Conservation (phyloP, 306 rosid species). For the Rubus idaeus region DNA sequence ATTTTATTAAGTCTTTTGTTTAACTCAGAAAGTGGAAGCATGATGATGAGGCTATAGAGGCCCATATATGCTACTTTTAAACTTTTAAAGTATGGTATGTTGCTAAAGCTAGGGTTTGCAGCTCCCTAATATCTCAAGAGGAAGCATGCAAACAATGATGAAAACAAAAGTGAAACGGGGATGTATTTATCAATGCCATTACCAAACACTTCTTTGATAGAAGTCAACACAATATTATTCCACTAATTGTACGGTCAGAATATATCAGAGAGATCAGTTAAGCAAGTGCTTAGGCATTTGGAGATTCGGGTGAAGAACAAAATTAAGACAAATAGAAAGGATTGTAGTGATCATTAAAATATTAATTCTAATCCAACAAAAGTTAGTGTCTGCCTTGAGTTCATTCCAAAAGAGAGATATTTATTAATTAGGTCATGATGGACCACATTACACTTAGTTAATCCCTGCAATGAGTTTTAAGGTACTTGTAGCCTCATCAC, state of each 20-base stretch:
- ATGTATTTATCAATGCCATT: background rate
- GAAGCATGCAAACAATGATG: background rate
- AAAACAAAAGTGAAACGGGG: background rate
- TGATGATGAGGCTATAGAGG: conserved; percentile 44
- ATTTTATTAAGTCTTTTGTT: conserved; percentile 2
- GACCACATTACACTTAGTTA: conserved; percentile 14
- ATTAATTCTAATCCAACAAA: conserved; percentile 28
- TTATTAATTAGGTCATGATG: conserved; percentile 15
- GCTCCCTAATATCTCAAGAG: background rate
- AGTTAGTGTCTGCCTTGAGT: conserved; percentile 29
- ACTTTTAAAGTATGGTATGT: background rate
- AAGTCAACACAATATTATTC: background rate
- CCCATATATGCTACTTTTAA: conserved; percentile 20
- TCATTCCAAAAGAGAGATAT: conserved; percentile 1
- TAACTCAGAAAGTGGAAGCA: conserved; percentile 36
- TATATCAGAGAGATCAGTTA: too few species aligned
- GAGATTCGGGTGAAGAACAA: background rate
- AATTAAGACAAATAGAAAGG: background rate
- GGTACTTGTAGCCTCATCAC: conserved; percentile 7
- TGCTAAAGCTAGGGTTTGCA: background rate
- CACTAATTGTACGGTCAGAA: background rate
- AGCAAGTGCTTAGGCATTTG: background rate
- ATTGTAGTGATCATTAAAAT: too few species aligned
- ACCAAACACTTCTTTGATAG: background rate
- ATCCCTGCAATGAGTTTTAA: conserved; percentile 4